A percentile compares a stretch with the other conserved stretches of the same genome.
Conservation (phyloP, 2,329 filamentous ascomycete genomes). For the Bipolaris oryzae region DNA sequence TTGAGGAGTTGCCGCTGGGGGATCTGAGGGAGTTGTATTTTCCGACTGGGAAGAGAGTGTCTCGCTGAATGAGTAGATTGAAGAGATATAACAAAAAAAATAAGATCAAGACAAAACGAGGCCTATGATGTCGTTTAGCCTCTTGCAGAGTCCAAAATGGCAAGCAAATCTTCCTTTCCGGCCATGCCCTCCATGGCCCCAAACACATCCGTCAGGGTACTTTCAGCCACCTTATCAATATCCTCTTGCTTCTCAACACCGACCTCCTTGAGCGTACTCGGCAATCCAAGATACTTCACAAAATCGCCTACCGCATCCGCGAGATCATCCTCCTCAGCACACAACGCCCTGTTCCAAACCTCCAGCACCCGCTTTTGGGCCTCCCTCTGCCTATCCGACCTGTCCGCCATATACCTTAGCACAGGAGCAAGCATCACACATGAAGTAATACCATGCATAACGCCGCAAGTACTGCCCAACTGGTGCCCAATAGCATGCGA, state of each 20-base stretch:
- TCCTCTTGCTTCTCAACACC: slow-evolving; percentile 24
- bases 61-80: background rate
- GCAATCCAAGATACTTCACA: slow-evolving; percentile 24
- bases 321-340: slow-evolving; percentile 22
- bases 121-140: slow-evolving; percentile 2
- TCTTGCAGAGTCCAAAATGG: slow-evolving; percentile 17
- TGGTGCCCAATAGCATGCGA: slow-evolving; percentile 34
- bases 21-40: slow-evolving; percentile 11
- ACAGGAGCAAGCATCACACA: slow-evolving; percentile 32
- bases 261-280: slow-evolving; percentile 26
- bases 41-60: background rate
- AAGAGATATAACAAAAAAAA: no score
- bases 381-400: slow-evolving; percentile 17
- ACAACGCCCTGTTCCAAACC: slow-evolving; percentile 27
- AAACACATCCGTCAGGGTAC: slow-evolving; percentile 31
- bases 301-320: slow-evolving; percentile 31
- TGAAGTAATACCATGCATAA: slow-evolving; percentile 32
- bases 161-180: slow-evolving; percentile 18
- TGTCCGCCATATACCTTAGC: slow-evolving; percentile 21
- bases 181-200: slow-evolving; percentile 10
- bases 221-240: slow-evolving; percentile 29
- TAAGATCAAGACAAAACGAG: background rate
- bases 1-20: slow-evolving; percentile 10
- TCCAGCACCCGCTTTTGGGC: slow-evolving; percentile 21
- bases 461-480: slow-evolving; percentile 25